Base-by-base conservation (phyloP, 805 yeast species). In the Myxozyma geophila region DNA sequence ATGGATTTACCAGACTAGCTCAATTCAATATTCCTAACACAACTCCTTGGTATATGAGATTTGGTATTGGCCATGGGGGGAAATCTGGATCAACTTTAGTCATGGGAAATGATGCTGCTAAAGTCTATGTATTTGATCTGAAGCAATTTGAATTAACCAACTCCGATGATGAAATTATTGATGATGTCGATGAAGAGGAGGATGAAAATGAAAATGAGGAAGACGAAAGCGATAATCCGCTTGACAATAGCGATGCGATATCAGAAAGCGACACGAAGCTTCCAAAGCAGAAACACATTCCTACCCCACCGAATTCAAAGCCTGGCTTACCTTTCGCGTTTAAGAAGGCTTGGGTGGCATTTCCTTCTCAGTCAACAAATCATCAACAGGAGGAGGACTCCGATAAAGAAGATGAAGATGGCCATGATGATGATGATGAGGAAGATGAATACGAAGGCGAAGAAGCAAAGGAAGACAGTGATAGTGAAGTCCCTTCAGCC, bases 21-120 rank as follows among this genome's bases (percentile, higher is more conserved):
- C 68, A 64, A 36, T 62, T 64, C 23, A 62, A 54, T 35, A 64
- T 54, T 9, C 63, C 66, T 17, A 49, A 47, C 7, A 64, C 68
- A 7, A 62, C 54, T 37, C 68, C 68, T 15, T 64, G 68, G 68
- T 64, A 62, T 51, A 64, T 64, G 68, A 58, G 68, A 9, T 64
- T 64, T 33, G 68, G 67, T 7, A 47, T 59, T 15, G 63, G 58
- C 15, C 44, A 47, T 7, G 47, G 49, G 19, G 43, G 17, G 10
- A 28, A 36, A 5, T 28, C 39, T 21, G 59, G 60, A 6, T 44
- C 67, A 35, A 15, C 52, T 17, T 39, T 64, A 8, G 66, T 54
- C 19, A 64, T 64, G 68, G 68, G 68, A 3, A 64, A 53, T 37
- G 68, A 64, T 37, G 40, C 63, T 6, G 68, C 55, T 33, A 54